Percentiles rank a stretch among this genome's conserved stretches.
Conservation (phyloP, 2,329 filamentous ascomycete genomes). For the Botryotinia convoluta region DNA sequence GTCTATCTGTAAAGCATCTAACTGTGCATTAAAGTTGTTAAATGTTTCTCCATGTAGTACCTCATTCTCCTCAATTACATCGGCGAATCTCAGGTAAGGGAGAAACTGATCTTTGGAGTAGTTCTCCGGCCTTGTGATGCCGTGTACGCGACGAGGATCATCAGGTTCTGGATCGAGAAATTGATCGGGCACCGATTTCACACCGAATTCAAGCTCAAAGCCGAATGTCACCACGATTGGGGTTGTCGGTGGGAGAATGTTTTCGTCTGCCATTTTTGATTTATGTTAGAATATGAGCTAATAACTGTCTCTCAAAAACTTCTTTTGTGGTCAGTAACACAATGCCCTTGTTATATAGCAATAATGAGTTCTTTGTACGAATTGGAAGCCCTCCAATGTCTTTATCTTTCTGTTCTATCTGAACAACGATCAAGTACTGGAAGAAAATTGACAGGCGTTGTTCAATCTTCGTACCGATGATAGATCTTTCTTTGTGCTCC, state of each 20-base stretch:
- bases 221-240: not conserved
- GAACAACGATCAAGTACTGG: not conserved
- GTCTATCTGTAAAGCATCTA: not conserved
- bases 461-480: not conserved
- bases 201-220: not conserved
- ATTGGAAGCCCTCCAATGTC: not conserved
- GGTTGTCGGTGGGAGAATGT: not conserved
- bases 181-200: not conserved
- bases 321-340: not conserved
- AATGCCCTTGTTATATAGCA: not conserved
- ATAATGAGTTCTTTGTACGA: not conserved
- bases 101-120: not conserved
- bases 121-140: not conserved
- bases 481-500: not conserved
- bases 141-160: not conserved
- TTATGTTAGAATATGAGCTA: not conserved
- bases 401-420: not conserved
- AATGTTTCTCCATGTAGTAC: not conserved
- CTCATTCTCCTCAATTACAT: not conserved
- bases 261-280: not conserved
- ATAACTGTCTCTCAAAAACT: too few relatives aligned
- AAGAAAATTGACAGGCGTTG: not conserved
- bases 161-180: not conserved
- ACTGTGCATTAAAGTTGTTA: not conserved
- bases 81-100: not conserved